Evolutionary conservation across 2,329 filamentous ascomycete genomes (phyloP).

Genomic region (Cordyceps fumosorosea): DNA sequence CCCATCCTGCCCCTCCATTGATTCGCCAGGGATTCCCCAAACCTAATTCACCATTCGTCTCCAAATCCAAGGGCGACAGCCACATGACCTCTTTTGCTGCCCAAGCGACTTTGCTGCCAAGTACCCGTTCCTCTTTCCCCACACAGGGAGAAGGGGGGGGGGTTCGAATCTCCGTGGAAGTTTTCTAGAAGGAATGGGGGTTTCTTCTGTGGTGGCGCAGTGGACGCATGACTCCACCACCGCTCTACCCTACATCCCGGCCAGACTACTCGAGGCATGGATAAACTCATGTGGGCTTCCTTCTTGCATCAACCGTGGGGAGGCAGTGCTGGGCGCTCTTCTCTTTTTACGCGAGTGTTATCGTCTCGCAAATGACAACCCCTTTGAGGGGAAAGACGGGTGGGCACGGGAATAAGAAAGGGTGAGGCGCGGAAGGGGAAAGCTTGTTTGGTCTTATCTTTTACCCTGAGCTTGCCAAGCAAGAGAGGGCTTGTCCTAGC

Average conservation of each 20-base stretch:
- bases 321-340: no score
- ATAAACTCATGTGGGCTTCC: no score
- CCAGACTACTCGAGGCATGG: no score
- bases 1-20: no score
- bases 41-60: no score
- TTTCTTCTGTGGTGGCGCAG: conserved; percentile 3
- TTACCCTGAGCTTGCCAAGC: background rate
- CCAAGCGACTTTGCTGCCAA: background rate
- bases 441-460: background rate
- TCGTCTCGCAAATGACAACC: no score
- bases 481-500: background rate
- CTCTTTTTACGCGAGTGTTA: no score
- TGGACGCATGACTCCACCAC: background rate
- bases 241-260: no score
- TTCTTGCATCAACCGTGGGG: no score
- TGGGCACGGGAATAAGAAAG: no score
- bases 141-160: background rate
- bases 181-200: conserved; percentile 26
- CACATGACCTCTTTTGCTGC: background rate
- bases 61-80: background rate
- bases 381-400: no score
- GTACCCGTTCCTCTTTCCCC: background rate
- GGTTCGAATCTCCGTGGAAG: conserved; percentile 20
- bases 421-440: background rate
- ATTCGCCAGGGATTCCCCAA: background rate